Evolutionary conservation across 1,284 basidiomycete species (phyloP).

Genomic region (Tylopilus sp.): DNA sequence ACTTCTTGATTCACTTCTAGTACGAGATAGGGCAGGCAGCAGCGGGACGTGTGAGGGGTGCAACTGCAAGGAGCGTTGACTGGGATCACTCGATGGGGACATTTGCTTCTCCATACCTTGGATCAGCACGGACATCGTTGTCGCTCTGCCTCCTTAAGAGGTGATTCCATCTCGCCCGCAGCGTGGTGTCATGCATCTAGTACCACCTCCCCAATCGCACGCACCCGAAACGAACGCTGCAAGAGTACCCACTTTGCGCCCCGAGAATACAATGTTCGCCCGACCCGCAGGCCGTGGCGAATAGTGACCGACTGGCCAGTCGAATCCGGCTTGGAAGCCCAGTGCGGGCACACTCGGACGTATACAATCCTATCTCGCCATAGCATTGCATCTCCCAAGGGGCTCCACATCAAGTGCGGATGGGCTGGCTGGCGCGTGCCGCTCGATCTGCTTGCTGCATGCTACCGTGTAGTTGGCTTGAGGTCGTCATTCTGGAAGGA

Average conservation of each 20-base stretch:
- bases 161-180: constrained; percentile 40
- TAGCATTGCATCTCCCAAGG: constrained; percentile 45
- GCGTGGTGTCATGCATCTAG: constrained; percentile 45
- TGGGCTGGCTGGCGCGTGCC: constrained; percentile 22
- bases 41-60: neutral
- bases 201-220: constrained; percentile 54
- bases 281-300: constrained; percentile 19
- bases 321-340: constrained; percentile 60
- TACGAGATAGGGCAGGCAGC: constrained; percentile 1
- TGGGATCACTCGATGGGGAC: constrained; percentile 28
- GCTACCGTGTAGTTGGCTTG: constrained; percentile 46
- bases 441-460: constrained; percentile 48
- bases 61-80: neutral
- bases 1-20: constrained; percentile 18
- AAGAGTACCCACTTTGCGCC: constrained; percentile 43
- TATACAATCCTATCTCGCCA: constrained; percentile 40
- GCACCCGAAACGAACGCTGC: constrained; percentile 52
- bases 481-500: constrained; percentile 54
- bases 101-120: constrained; percentile 53
- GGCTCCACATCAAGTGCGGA: constrained; percentile 38
- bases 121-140: constrained; percentile 48
- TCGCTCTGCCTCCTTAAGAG: constrained; percentile 34
- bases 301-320: constrained; percentile 45
- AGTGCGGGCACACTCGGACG: constrained; percentile 45
- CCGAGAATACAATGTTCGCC: constrained; percentile 15